Evolutionary conservation across 176 grass and related monocot genomes (phyloP), one percentile per base, ranked within the genome.

Genomic region (Carex littledalei): DNA sequence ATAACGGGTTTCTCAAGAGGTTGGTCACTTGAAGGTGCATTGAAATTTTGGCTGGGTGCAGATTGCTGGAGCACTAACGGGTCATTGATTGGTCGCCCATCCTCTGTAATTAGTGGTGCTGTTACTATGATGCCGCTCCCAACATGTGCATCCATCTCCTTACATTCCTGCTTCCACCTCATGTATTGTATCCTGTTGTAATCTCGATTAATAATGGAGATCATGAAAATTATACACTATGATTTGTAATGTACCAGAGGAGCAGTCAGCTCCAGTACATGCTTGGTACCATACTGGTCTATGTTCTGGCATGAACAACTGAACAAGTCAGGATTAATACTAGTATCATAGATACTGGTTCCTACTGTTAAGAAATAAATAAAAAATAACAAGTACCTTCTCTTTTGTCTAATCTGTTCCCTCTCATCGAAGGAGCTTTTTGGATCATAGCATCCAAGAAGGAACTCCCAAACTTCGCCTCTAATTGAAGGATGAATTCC

Each of bases 401-500:
- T 90, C 75, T 84, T 93, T 91, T 96, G 90, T 88, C 97, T 99
- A 58, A 96, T 89, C 81, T 96, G 84, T 55, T 96, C 97, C 81
- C 91, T 84, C 62, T 99, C 97, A 66, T 99, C 97, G 31, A 91
- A 91, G 72, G 90, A 94, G 86, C 97, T 99, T 84, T 90, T 91
- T 12, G 97, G 97, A 67, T 99, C 97, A 15, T 89, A 99, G 83
- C 97, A 99, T n/a, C 97, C 97, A 81, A 99, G 93, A 83, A 96
- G 87, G 78, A 92, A 96, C 53, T 96, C 97, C 97, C 97, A 99
- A 80, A 99, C 97, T 68, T 99, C 88, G 61, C 96, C 97, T 82
- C 97, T 95, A 61, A 96, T 92, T 31, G 97, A 92, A 70, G 97
- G 97, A 91, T 99, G 93, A 70, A 99, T 91, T 91, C 97, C 97